Evolutionary conservation across 225 moss, liverwort and hornwort species (phyloP).

Genomic region (Rhytidiadelphus loreus): DNA sequence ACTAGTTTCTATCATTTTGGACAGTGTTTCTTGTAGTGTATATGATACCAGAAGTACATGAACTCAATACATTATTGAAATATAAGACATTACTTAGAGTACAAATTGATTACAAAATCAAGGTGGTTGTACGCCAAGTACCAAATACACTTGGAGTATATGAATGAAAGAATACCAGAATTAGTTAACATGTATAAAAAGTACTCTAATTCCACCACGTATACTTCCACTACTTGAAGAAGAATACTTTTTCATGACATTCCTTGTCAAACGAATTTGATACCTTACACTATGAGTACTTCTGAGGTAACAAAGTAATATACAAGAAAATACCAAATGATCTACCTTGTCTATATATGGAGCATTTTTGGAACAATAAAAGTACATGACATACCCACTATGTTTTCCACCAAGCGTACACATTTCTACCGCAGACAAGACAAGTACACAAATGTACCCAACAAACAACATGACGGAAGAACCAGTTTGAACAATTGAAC

Average conservation of each 20-base stretch:
- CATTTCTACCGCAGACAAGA: too few relatives aligned
- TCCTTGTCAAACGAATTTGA: not conserved
- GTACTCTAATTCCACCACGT: not conserved
- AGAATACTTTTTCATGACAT: not conserved
- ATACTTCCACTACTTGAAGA: not conserved
- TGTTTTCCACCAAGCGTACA: too few relatives aligned
- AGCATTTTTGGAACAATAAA: too few relatives aligned
- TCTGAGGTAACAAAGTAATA: not conserved
- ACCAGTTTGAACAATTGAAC: too few relatives aligned
- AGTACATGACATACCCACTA: too few relatives aligned
- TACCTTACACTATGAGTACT: too few relatives aligned
- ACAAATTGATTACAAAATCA: not conserved
- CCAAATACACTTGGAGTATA: not conserved
- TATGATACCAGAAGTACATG: not conserved
- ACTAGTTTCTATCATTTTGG: too few relatives aligned
- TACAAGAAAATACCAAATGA: too few relatives aligned
- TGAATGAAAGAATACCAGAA: not conserved
- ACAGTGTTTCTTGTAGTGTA: too few relatives aligned
- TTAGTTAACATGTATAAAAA: not conserved
- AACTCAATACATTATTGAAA: rapidly evolving
- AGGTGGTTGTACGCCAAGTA: not conserved
- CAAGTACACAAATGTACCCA: too few relatives aligned
- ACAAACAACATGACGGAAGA: too few relatives aligned
- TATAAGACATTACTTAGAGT: not conserved
- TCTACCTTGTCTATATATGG: too few relatives aligned